Base-by-base conservation (phyloP, 805 yeast species). In the Wickerhamiella occidentalis region DNA sequence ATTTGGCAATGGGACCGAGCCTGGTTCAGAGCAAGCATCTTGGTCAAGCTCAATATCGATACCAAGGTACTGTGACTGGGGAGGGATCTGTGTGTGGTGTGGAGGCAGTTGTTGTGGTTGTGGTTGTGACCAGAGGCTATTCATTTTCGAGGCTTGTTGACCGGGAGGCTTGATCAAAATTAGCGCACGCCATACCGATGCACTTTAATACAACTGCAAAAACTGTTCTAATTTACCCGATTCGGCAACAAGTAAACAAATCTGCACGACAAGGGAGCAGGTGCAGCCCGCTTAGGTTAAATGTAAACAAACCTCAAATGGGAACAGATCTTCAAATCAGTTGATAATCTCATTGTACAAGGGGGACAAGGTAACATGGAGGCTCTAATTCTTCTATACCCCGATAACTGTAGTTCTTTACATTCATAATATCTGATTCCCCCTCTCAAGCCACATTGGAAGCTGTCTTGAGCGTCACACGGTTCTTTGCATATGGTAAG, bases 1-100 rank as follows among this genome's bases (percentile, higher is more conserved):
- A 49, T 73, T 74, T 1, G 80, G 80, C 38, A 74, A 59, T 2
- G 78, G 75, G 6, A 73, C 61, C 8, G 70, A 43, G 19, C 48
- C 51, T 1, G 55, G 53, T 12, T 47, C 55, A 6, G 51, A 43
- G 19, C 47, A 26, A 4, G 17, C 38, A n/a, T 48, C 55, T 2
- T 36, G 44, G 40, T 48, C 54, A 2, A 50, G 44, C 3, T 50
- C 54, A 22, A 44, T 18, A 12, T 28, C 45, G 13, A 35, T 9
- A 12, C 25, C 45, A 35, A 40, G 25, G 22, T 11, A 29, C 21
- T 40, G 33, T 18, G 15, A 23, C 25, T 47, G 36, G 38, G n/a
- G 13, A 29, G 33, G 33, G 33, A 29, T 29, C n/a, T 33, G 38
- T 5, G 4, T n/a, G 19, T 33, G 38, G 19, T 21, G 42, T 23